Evolutionary conservation across 2,329 filamentous ascomycete genomes (phyloP), one percentile per base, ranked within the genome.

Genomic region (Fusarium sacchari): DNA sequence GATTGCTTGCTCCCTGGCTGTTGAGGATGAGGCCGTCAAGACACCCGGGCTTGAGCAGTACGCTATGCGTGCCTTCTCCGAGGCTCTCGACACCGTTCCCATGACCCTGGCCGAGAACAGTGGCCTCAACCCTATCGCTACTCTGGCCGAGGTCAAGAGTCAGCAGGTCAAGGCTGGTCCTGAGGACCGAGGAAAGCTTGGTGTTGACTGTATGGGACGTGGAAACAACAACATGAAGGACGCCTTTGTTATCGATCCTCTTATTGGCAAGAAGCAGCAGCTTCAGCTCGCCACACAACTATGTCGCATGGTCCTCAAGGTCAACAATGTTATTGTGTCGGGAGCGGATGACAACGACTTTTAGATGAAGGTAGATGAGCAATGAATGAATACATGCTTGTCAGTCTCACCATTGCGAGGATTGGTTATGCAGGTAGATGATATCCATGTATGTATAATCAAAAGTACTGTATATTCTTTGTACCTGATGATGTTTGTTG

Each of bases 91-190:
- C 83, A 89, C 94, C 4, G 89, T 99, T 3, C 96, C 96, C 39
- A 96, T 99, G 94, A 94, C 96, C 5, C 88, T 99, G 69, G 95
- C 96, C 15, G 96, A 99, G 88, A 99, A 99, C 88, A 97, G 94
- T 76, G 96, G 96, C 71, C 87, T 98, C 72, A 97, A 94, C 84
- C 94, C 96, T 22, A 99, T 99, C 78, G 95, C 98, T 79, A 97
- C 96, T 13, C 89, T 99, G 64, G 96, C 96, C 40, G 92, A 93
- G 80, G 91, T 99, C 86, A 99, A 99, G 90, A 97, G 94, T 78
- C 92, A 97, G 85, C 96, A 99, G 85, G 93, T 97, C 79, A 97
- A 96, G 88, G 93, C 90, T 55, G 82, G 84, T 32, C 74, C 81
- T 22, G 77, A 77, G 30, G 76, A 68, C 58, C 86, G 87, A 61